These are phyloP conservation scores for Cucurbita argyrosperma DNA, from an alignment of 306 rosid genomes.

Conservation along the genomic window DNA sequence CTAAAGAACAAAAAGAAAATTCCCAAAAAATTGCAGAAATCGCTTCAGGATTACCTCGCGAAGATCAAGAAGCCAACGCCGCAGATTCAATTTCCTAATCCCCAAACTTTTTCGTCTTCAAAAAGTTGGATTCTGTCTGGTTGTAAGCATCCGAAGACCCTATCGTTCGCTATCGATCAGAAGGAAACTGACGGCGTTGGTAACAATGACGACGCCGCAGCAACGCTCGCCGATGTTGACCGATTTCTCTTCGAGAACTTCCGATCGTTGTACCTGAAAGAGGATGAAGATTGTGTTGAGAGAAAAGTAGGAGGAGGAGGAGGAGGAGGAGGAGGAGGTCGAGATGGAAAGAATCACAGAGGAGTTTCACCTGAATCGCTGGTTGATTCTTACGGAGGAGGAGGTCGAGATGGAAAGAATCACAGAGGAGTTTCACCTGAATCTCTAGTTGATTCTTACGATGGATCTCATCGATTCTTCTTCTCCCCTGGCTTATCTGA, in stretches of 20 bases:
- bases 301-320: not conserved
- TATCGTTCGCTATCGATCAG: slow-evolving; percentile 30
- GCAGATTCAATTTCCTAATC: slow-evolving; percentile 17
- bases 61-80: slow-evolving; percentile 32
- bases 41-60: slow-evolving; percentile 25
- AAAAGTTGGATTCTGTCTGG: slow-evolving; percentile 35
- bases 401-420: not conserved
- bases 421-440: slow-evolving; percentile 16
- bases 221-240: slow-evolving; percentile 49
- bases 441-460: slow-evolving; percentile 15
- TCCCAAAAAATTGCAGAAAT: slow-evolving; percentile 43
- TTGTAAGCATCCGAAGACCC: slow-evolving; percentile 52
- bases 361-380: slow-evolving; percentile 27
- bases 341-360: not conserved
- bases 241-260: slow-evolving; percentile 64
- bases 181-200: not conserved
- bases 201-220: slow-evolving; percentile 21
- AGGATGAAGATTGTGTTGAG: slow-evolving; percentile 11
- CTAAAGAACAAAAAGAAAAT: slow-evolving; percentile 10
- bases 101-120: slow-evolving; percentile 21
- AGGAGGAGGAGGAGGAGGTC: not conserved
- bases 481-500: slow-evolving; percentile 21
- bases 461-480: slow-evolving; percentile 36
- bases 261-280: slow-evolving; percentile 36
- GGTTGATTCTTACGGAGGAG: slow-evolving; percentile 13